These are phyloP conservation scores for Scytalidium sp. DNA, from an alignment of 2,329 filamentous ascomycete genomes.

Conservation along the genomic window DNA sequence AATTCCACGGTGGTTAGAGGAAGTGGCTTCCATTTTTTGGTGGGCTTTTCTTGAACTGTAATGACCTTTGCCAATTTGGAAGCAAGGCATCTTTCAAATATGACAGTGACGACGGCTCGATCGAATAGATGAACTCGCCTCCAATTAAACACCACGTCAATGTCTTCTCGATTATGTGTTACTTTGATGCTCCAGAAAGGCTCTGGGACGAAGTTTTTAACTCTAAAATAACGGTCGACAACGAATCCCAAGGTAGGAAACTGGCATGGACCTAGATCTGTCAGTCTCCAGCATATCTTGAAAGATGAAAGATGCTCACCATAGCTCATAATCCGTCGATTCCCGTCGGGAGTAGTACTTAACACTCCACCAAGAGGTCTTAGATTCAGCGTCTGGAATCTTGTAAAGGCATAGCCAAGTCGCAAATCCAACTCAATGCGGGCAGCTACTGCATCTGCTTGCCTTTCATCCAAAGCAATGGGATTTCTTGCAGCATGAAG, in stretches of 20 bases:
- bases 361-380: conserved; percentile 67
- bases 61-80: conserved; percentile 76
- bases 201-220: conserved; percentile 91
- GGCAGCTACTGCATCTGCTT: conserved; percentile 83
- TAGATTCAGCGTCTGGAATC: conserved; percentile 80
- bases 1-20: conserved; percentile 94
- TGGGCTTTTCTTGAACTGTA: conserved; percentile 86
- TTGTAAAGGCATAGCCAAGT: conserved; percentile 89
- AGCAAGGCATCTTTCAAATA: conserved; percentile 81
- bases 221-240: conserved; percentile 91
- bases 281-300: conserved; percentile 7
- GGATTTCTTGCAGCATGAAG: conserved; percentile 77
- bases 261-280: conserved; percentile 71
- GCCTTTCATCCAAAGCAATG: conserved; percentile 75
- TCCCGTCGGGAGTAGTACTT: conserved; percentile 41
- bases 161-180: conserved; percentile 71
- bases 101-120: conserved; percentile 71
- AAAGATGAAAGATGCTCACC: conserved; percentile 46
- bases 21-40: conserved; percentile 89
- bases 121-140: conserved; percentile 82
- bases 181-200: conserved; percentile 91
- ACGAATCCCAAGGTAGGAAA: conserved; percentile 97
- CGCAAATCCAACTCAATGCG: conserved; percentile 90
- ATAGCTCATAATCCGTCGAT: conserved; percentile 65
- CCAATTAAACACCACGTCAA: conserved; percentile 84